Evolutionary conservation across 768 basidiomycete genomes (phyloP).

Genomic region (Pleurotus ostreatus): DNA sequence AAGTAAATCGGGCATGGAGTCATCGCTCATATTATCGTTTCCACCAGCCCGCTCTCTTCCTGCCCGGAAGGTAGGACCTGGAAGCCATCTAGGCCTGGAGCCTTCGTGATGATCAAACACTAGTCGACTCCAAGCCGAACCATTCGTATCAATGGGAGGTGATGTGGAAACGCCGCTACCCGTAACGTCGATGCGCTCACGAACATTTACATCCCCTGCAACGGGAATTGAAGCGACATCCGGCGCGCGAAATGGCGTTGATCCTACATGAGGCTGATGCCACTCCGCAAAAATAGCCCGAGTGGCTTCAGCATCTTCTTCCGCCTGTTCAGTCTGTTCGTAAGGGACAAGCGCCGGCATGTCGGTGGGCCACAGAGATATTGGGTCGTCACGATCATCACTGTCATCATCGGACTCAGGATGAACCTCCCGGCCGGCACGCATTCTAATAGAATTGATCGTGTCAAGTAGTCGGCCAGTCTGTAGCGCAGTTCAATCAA

Average conservation of each 20-base stretch:
- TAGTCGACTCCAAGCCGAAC: background rate
- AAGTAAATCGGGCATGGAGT: conserved; percentile 32
- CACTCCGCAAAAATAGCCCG: conserved; percentile 4
- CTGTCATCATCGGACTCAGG: too few species aligned
- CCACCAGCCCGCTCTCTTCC: conserved; percentile 5
- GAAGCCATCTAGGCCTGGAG: conserved; percentile 1
- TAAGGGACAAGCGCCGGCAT: too few species aligned
- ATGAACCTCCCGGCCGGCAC: background rate
- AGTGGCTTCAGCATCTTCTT: background rate
- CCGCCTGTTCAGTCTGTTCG: too few species aligned
- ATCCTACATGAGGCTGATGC: background rate
- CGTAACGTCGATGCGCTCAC: background rate
- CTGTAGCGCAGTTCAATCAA: background rate
- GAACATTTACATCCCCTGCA: background rate
- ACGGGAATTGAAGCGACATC: background rate
- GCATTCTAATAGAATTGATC: background rate
- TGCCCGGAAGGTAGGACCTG: background rate
- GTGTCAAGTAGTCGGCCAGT: background rate
- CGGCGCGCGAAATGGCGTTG: background rate
- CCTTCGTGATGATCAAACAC: background rate
- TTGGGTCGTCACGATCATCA: too few species aligned
- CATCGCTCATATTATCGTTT: conserved; percentile 13
- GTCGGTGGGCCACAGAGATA: too few species aligned
- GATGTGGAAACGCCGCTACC: background rate
- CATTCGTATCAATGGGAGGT: too few species aligned